phyloP scores from a whole-genome alignment of 257 asterid species.

The Ilex aquifolium region DNA sequence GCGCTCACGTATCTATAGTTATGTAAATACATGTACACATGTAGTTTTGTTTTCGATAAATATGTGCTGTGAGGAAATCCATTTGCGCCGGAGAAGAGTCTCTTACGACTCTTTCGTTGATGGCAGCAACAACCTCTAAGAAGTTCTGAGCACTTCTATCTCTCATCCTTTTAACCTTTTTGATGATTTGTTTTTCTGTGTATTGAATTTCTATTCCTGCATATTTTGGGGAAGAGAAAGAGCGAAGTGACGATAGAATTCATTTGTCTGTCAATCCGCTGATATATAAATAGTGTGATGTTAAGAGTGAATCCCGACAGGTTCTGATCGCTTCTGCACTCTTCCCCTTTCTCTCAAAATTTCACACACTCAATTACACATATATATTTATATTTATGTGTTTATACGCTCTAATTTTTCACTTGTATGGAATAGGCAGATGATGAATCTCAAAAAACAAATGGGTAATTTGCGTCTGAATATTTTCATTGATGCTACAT shows the following conservation, averaged over 20 bases:
- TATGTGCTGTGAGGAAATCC: too few relatives aligned
- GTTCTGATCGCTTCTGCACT: conserved; percentile 33
- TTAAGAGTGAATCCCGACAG: conserved; percentile 41
- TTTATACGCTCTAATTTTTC: background rate
- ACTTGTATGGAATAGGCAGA: conserved; percentile 3
- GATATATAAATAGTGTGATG: conserved; percentile 25
- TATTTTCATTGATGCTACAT: conserved; percentile 28
- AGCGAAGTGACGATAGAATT: conserved; percentile 36
- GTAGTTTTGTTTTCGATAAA: too few relatives aligned
- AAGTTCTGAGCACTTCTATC: conserved; percentile 30
- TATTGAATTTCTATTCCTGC: too few relatives aligned
- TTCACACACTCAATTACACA: background rate
- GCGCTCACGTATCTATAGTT: too few relatives aligned
- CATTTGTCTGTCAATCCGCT: conserved; percentile 45
- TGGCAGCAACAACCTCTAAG: conserved; percentile 37
- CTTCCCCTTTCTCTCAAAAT: background rate
- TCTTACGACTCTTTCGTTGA: conserved; percentile 9
- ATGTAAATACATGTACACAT: too few relatives aligned
- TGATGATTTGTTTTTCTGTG: background rate
- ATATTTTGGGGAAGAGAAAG: too few relatives aligned
- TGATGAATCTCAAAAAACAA: conserved; percentile 26
- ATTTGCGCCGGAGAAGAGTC: too few relatives aligned
- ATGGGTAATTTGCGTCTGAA: conserved; percentile 50
- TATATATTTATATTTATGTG: background rate
- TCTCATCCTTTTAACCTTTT: background rate